Conservation (phyloP, 2,329 filamentous ascomycete species). For the Furcasterigmium sp. region DNA sequence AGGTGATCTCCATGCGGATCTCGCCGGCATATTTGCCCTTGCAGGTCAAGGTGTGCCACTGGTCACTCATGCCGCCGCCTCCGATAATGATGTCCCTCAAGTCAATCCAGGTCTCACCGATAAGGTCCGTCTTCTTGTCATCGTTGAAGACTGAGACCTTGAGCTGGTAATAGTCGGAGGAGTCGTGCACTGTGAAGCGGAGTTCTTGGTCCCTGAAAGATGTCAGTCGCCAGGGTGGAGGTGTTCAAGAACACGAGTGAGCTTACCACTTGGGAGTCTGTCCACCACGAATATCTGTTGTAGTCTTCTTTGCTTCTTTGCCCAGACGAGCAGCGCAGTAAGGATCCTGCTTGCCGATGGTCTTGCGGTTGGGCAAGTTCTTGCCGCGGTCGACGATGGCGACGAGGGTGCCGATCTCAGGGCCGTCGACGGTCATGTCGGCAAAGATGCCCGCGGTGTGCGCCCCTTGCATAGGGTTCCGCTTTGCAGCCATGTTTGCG, state of each 20-base stretch:
- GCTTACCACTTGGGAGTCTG: constrained; percentile 90
- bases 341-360: constrained; percentile 97
- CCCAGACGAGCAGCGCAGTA: constrained; percentile 92
- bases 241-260: not conserved
- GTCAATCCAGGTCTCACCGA: constrained; percentile 89
- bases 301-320: constrained; percentile 96
- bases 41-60: constrained; percentile 84
- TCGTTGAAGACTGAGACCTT: constrained; percentile 98
- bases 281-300: constrained; percentile 86
- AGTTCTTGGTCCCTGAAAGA: constrained; percentile 86
- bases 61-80: constrained; percentile 88
- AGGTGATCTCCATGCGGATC: constrained; percentile 91
- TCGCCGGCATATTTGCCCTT: constrained; percentile 95
- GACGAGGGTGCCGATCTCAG: constrained; percentile 88
- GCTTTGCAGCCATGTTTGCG: not conserved
- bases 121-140: constrained; percentile 94
- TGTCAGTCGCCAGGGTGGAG: not conserved
- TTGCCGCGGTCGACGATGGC: constrained; percentile 90
- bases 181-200: constrained; percentile 93
- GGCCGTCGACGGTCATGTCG: constrained; percentile 89
- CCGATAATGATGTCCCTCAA: constrained; percentile 74
- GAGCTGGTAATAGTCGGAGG: constrained; percentile 89
- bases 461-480: constrained; percentile 36
- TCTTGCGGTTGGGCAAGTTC: constrained; percentile 94
- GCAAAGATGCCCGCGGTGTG: constrained; percentile 93